Evolutionary conservation across 768 basidiomycete species (phyloP).

Genomic region (Mycena filopes): DNA sequence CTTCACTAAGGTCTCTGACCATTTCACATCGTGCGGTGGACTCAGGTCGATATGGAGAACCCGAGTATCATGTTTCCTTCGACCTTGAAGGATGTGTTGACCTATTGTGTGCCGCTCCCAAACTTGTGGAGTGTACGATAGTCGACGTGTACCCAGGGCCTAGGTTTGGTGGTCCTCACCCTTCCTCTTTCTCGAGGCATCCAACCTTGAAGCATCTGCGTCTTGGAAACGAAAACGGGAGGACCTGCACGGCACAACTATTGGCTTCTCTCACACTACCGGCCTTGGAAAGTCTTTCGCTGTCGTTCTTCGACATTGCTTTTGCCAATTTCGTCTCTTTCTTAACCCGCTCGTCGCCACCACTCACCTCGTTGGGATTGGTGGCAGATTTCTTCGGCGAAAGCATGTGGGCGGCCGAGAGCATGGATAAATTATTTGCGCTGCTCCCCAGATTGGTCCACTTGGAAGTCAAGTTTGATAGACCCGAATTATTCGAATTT

Average conservation of each 20-base stretch:
- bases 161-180: no score
- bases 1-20: background rate
- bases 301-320: background rate
- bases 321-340: background rate
- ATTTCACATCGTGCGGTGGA: background rate
- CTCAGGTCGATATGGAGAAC: background rate
- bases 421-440: background rate
- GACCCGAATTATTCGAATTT: no score
- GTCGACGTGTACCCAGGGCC: no score
- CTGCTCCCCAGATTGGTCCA: background rate
- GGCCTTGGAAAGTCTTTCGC: background rate
- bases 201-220: background rate
- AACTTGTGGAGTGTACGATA: background rate
- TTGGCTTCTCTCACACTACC: background rate
- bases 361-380: no score
- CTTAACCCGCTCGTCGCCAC: background rate
- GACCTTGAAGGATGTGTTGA: background rate
- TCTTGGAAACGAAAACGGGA: background rate
- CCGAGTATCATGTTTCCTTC: background rate
- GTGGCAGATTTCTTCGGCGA: background rate
- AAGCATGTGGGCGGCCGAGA: background rate
- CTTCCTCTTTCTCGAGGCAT: background rate
- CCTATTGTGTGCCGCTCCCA: background rate
- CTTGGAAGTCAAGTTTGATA: background rate
- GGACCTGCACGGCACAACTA: no score